A percentile compares a stretch with the other conserved stretches of the same genome.
phyloP scores from a whole-genome alignment of 2,329 filamentous ascomycete species.

The Hymenoscyphus linearis region DNA sequence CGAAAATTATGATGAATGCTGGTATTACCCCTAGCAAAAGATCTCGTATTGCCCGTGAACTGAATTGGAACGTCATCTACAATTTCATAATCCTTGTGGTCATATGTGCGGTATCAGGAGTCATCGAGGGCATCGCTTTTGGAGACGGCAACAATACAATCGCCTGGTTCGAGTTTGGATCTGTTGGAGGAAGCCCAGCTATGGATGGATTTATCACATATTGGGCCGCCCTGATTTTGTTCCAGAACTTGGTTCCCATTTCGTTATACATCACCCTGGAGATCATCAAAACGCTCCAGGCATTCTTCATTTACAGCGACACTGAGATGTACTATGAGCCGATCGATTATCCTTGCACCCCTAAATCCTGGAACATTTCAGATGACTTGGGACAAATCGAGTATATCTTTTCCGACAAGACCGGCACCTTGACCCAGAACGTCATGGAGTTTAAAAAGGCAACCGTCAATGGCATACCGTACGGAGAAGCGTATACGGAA shows the following conservation, averaged over 20 bases:
- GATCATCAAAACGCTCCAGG: conserved; percentile 88
- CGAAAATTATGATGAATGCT: conserved; percentile 99
- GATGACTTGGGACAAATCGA: conserved; percentile 97
- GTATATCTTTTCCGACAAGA: conserved; percentile 98
- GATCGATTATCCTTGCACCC: conserved; percentile 90
- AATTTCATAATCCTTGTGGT: conserved; percentile 86
- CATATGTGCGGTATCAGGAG: conserved; percentile 82
- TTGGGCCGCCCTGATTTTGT: conserved; percentile 89
- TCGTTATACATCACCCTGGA: conserved; percentile 96
- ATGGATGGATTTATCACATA: conserved; percentile 94
- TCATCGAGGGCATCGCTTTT: conserved; percentile 84
- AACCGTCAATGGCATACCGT: conserved; percentile 91
- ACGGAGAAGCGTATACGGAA: conserved; percentile 96
- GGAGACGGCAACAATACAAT: conserved; percentile 67
- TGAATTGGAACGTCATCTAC: conserved; percentile 97
- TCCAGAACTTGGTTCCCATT: conserved; percentile 98
- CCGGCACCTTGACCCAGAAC: conserved; percentile 83
- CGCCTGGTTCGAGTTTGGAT: conserved; percentile 78
- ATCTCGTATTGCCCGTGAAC: conserved; percentile 80
- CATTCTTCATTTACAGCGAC: conserved; percentile 96
- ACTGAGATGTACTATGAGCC: conserved; percentile 95
- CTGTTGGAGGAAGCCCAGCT: conserved; percentile 67
- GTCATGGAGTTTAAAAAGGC: conserved; percentile 99
- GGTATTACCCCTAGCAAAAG: conserved; percentile 94
- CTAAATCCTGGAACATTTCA: conserved; percentile 98